These are phyloP conservation scores for Ceratonia siliqua DNA, from an alignment of 306 rosid genomes.

Conservation along the genomic window DNA sequence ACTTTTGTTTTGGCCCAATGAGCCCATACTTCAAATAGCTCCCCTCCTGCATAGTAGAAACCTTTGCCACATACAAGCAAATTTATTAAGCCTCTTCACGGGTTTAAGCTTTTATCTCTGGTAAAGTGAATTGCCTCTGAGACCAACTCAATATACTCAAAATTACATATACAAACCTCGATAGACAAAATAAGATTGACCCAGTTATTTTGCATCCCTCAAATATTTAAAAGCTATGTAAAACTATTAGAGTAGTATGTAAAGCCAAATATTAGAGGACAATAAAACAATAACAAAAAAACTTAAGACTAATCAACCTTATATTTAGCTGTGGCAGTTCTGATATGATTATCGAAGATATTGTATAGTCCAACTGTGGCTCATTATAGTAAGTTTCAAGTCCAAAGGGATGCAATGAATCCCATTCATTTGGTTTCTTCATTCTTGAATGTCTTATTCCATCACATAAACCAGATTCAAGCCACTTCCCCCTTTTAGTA, in stretches of 20 bases:
- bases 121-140: background rate
- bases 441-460: background rate
- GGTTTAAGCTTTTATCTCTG: background rate
- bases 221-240: background rate
- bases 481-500: background rate
- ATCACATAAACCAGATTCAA: background rate
- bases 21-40: background rate
- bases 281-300: background rate
- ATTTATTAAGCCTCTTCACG: background rate
- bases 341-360: background rate
- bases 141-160: background rate
- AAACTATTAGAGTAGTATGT: background rate
- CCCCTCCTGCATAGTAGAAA: background rate
- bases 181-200: background rate
- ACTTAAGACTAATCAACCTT: background rate
- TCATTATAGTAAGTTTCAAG: background rate
- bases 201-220: background rate
- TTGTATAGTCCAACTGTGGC: background rate
- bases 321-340: background rate
- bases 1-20: background rate
- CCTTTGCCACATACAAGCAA: background rate
- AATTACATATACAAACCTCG: background rate
- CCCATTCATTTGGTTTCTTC: background rate
- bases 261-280: background rate
- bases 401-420: background rate